A percentile compares a stretch with the other conserved stretches of the same genome.
Evolutionary conservation across 768 basidiomycete genomes (phyloP).

Genomic region (Boletus subcaerulescens): DNA sequence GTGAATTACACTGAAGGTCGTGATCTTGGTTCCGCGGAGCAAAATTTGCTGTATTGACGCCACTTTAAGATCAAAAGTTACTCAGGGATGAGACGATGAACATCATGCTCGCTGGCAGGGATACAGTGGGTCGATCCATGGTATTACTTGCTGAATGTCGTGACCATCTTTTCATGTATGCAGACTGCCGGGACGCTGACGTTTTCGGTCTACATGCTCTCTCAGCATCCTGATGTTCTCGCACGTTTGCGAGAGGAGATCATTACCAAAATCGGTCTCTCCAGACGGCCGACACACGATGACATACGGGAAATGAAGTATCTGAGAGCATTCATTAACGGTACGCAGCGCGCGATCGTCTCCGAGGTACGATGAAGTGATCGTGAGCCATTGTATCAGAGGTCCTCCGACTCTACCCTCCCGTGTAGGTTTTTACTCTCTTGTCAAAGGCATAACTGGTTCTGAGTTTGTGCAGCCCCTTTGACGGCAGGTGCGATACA

Average conservation of each 20-base stretch:
- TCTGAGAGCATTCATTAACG: conserved; percentile 62
- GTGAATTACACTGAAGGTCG: conserved; percentile 53
- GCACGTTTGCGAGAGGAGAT: conserved; percentile 56
- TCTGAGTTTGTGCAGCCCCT: conserved; percentile 18
- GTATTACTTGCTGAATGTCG: conserved; percentile 20
- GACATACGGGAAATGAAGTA: conserved; percentile 64
- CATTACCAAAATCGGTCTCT: conserved; percentile 46
- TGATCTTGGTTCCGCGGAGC: conserved; percentile 1
- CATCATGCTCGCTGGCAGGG: conserved; percentile 35
- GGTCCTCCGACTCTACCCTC: conserved; percentile 32
- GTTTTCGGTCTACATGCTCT: conserved; percentile 42
- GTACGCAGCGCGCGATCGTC: conserved; percentile 27
- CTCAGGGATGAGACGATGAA: conserved; percentile 29
- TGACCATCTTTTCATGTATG: background rate
- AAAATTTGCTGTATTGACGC: background rate
- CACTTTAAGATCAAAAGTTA: conserved; percentile 18
- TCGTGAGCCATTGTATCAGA: conserved; percentile 18
- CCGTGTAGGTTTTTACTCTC: conserved; percentile 20
- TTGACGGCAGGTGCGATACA: conserved; percentile 20
- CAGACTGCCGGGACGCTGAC: conserved; percentile 36
- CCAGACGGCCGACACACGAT: conserved; percentile 48
- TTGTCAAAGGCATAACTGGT: background rate
- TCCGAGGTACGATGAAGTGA: background rate
- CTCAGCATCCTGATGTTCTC: conserved; percentile 48
- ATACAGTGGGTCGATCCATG: conserved; percentile 38